Evolutionary conservation across 768 basidiomycete species (phyloP).

Genomic region (Tricholoma saponaceum): DNA sequence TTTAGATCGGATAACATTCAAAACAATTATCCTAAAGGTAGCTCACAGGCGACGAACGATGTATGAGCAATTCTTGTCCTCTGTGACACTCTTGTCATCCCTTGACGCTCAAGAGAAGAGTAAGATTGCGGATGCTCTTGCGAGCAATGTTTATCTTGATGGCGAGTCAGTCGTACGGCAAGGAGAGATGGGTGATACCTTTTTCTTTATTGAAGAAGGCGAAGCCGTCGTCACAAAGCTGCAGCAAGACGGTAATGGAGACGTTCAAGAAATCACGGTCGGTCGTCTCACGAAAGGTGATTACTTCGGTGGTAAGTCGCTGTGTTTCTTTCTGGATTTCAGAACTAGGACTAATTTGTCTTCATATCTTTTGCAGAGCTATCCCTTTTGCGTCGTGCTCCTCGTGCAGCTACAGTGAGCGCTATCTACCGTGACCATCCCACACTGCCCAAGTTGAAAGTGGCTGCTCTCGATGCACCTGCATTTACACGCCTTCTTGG

Average conservation of each 20-base stretch:
- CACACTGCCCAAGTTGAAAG: slow-evolving; percentile 69
- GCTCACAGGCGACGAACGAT: slow-evolving; percentile 88
- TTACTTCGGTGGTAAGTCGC: slow-evolving; percentile 88
- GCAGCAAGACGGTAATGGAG: slow-evolving; percentile 54
- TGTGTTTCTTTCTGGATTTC: slow-evolving; percentile 2
- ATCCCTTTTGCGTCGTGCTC: slow-evolving; percentile 81
- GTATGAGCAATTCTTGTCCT: slow-evolving; percentile 95
- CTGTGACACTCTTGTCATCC: slow-evolving; percentile 81
- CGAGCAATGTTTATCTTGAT: slow-evolving; percentile 75
- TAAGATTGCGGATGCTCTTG: slow-evolving; percentile 95
- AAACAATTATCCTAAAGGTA: slow-evolving; percentile 93
- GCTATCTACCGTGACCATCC: slow-evolving; percentile 53
- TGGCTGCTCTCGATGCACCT: slow-evolving; percentile 88
- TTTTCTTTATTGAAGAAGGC: slow-evolving; percentile 97
- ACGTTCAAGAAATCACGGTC: slow-evolving; percentile 63
- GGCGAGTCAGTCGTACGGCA: slow-evolving; percentile 87
- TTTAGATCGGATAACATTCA: slow-evolving; percentile 96
- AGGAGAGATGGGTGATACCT: slow-evolving; percentile 95
- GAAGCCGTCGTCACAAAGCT: slow-evolving; percentile 83
- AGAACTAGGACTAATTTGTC: neutral
- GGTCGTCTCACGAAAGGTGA: slow-evolving; percentile 84
- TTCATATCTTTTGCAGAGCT: slow-evolving; percentile 56
- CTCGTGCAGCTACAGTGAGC: slow-evolving; percentile 95
- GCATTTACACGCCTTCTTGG: slow-evolving; percentile 94
- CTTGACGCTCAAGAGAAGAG: slow-evolving; percentile 86